phyloP scores from a whole-genome alignment of 495 filamentous ascomycete genomes.

The Lasiosphaeriaceae sp. region DNA sequence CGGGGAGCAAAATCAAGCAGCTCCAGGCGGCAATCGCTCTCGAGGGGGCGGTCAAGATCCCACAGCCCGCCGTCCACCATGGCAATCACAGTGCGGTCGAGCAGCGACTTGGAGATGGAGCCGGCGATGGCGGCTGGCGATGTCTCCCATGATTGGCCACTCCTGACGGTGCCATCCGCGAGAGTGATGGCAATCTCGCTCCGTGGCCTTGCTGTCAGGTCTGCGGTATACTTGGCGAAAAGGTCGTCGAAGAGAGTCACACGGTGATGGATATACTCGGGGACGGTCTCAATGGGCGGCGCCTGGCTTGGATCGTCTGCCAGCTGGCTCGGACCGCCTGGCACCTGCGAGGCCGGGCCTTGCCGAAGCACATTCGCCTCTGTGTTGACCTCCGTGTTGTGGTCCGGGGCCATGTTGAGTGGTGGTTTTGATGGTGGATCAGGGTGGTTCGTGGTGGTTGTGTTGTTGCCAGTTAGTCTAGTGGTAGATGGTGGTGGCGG shows the following conservation, averaged over 20 bases:
- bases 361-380: no score
- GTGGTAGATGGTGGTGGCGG: no score
- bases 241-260: neutral
- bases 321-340: no score
- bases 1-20: neutral
- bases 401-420: no score
- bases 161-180: neutral
- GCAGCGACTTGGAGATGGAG: neutral
- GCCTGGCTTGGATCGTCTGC: no score
- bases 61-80: neutral
- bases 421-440: no score
- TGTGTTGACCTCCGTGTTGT: no score
- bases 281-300: no score
- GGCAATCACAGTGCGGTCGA: neutral
- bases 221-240: neutral
- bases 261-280: neutral
- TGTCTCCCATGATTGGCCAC: neutral
- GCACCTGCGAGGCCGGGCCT: no score
- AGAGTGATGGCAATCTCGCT: neutral
- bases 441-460: no score
- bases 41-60: neutral
- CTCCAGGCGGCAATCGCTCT: neutral
- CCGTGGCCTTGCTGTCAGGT: neutral
- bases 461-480: no score
- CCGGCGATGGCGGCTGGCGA: neutral